Percentiles rank a stretch among this genome's conserved stretches.
These are phyloP conservation scores for Fusarium sp. DNA, from an alignment of 2,329 filamentous ascomycete genomes.

Conservation along the genomic window DNA sequence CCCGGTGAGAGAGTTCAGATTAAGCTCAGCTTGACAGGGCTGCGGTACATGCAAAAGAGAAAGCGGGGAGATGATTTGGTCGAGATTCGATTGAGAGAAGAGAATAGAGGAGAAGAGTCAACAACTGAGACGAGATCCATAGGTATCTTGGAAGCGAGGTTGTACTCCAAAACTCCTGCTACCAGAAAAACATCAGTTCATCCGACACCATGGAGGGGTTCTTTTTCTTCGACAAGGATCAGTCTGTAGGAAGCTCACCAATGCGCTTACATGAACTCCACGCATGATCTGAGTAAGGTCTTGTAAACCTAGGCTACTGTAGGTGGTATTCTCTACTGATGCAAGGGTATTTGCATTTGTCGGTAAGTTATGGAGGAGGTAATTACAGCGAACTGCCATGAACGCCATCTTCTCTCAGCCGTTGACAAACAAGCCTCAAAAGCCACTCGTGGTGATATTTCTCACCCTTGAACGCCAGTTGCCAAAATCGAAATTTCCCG, in stretches of 20 bases:
- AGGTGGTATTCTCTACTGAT: constrained; percentile 19
- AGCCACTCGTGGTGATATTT: constrained; percentile 12
- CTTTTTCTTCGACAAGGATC: constrained; percentile 2
- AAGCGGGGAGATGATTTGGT: constrained; percentile 6
- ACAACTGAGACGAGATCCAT: neutral
- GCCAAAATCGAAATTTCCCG: neutral
- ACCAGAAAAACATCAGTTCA: constrained; percentile 36
- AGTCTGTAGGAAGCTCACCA: neutral
- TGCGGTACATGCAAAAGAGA: neutral
- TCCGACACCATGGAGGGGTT: constrained; percentile 2
- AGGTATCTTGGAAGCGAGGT: constrained; percentile 2
- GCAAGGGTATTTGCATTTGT: constrained; percentile 5
- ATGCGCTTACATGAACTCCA: constrained; percentile 42
- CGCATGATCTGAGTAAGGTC: constrained; percentile 38
- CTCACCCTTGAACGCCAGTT: neutral
- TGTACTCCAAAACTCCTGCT: constrained; percentile 5
- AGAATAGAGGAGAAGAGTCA: constrained; percentile 9
- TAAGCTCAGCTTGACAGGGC: constrained; percentile 36
- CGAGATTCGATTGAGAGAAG: constrained; percentile 21
- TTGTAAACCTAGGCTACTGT: neutral
- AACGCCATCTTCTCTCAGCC: neutral
- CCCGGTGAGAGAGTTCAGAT: constrained; percentile 13
- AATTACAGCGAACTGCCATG: neutral
- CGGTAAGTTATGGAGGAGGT: constrained; percentile 1
- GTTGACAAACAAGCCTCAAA: neutral